These are phyloP conservation scores for Panicum miliaceum DNA, from an alignment of 176 grass and related monocot genomes.

Conservation along the genomic window DNA sequence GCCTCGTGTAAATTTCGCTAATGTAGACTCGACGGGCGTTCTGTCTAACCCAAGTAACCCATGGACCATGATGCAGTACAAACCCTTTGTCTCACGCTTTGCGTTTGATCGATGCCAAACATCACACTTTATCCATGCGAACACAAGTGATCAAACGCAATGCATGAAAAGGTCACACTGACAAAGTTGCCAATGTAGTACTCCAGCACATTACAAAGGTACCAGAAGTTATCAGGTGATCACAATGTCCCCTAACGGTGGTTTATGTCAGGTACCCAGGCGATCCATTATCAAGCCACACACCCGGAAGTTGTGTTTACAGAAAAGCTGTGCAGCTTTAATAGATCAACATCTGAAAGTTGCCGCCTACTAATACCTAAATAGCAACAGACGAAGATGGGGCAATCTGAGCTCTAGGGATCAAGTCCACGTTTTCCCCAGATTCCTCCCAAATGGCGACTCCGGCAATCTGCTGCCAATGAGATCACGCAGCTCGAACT, in stretches of 20 bases:
- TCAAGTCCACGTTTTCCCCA: conserved; percentile 42
- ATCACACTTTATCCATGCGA: not conserved
- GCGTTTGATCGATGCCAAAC: no score
- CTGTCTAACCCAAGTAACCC: no score
- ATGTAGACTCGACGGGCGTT: no score
- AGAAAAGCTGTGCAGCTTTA: conserved; percentile 23
- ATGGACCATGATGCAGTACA: not conserved
- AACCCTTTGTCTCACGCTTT: no score
- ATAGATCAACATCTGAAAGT: conserved; percentile 6
- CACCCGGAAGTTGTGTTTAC: not conserved
- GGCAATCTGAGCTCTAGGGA: not conserved
- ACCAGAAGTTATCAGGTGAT: not conserved
- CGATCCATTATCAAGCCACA: conserved; percentile 39
- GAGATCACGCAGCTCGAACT: conserved; percentile 83
- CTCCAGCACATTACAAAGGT: not conserved
- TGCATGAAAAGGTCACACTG: not conserved
- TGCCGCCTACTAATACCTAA: conserved; percentile 13
- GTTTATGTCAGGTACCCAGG: not conserved
- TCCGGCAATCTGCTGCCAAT: conserved; percentile 69
- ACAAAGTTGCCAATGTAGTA: not conserved
- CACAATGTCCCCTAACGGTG: not conserved
- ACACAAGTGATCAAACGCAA: not conserved
- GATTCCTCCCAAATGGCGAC: conserved; percentile 59
- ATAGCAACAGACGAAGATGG: not conserved
- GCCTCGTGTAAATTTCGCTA: not conserved